Evolutionary conservation across 768 basidiomycete species (phyloP), one percentile per base, ranked within the genome.

Genomic region (Porpolomopsis calyptriformis): DNA sequence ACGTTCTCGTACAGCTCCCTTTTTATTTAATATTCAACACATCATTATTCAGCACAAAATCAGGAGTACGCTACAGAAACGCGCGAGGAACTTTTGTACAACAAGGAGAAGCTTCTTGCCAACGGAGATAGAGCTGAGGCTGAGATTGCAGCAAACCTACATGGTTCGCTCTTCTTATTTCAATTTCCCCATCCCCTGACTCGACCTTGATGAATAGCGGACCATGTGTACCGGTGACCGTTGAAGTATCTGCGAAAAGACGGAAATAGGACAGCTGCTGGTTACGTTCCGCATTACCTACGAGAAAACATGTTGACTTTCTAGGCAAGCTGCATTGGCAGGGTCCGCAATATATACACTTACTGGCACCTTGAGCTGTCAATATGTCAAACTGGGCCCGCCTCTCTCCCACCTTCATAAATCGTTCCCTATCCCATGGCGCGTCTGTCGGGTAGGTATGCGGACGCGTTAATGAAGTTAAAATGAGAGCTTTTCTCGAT

Each of bases 21-120:
- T 11, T 39, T 43, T 7, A 31, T 31, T 44, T 45, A 26, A 50
- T 24, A 9, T 20, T 45, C 55, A 40, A 50, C 37, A 26, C 47
- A 36, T 44, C 45, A 22, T 46, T 49, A 20, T 27, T 25, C 59
- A 96, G 91, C 93, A 20, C 88, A 94, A 80, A 98, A 98, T 65
- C 85, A 91, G 57, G 96, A 98, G 62, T 98, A 81, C 72, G 87
- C 93, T 1, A 94, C 90, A 25, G 96, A 99, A 69, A 97, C 91
- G 8, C 84, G 96, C 48, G 96, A 99, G 65, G 96, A 99, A 63
- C 79, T 98, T 45, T 73, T 98, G 31, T 99, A 99, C 69, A 98
- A 98, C 75, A 99, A 99, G 65, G 96, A 98, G 74, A 98, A 97
- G 65, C 76, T 99, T 45, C 76, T 99, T 25, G 82, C 90, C 20